A percentile compares a stretch with the other conserved stretches of the same genome.
These are phyloP conservation scores for Suhomyces sp. DNA, from an alignment of 805 yeast genomes.

Conservation along the genomic window DNA sequence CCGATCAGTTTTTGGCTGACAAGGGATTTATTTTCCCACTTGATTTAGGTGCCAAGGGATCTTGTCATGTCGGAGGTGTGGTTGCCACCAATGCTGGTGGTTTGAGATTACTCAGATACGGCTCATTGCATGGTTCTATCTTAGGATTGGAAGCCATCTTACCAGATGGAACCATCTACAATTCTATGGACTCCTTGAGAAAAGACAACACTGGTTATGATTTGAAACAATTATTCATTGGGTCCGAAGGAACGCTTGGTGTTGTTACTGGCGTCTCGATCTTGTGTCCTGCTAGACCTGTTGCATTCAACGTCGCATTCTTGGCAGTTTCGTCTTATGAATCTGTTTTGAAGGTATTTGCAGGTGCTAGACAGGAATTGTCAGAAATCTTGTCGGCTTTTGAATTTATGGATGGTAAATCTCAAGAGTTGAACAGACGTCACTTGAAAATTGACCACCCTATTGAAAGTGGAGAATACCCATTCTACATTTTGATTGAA, in stretches of 20 bases:
- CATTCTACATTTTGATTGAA: conserved; percentile 89
- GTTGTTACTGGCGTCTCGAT: conserved; percentile 87
- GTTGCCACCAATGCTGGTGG: conserved; percentile 98
- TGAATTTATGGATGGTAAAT: conserved; percentile 84
- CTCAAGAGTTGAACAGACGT: conserved; percentile 60
- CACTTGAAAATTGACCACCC: conserved; percentile 69
- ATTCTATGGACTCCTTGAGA: conserved; percentile 80
- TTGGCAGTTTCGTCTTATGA: conserved; percentile 79
- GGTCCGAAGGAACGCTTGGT: conserved; percentile 92
- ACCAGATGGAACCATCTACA: conserved; percentile 79
- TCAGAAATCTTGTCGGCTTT: conserved; percentile 88
- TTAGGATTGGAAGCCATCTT: conserved; percentile 91
- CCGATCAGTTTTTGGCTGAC: conserved; percentile 74
- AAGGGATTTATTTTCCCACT: conserved; percentile 89
- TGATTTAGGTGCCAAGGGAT: conserved; percentile 95
- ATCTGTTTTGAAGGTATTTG: conserved; percentile 79
- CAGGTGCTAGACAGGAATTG: conserved; percentile 71
- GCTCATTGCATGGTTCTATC: conserved; percentile 89
- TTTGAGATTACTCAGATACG: conserved; percentile 78
- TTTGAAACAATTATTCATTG: conserved; percentile 87
- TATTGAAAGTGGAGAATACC: conserved; percentile 69
- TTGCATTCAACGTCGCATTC: conserved; percentile 82
- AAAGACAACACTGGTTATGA: conserved; percentile 97
- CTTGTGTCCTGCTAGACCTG: conserved; percentile 85
- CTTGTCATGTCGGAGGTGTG: conserved; percentile 93